Conservation (phyloP, 495 filamentous ascomycete genomes). For the Tuber magnatum region DNA sequence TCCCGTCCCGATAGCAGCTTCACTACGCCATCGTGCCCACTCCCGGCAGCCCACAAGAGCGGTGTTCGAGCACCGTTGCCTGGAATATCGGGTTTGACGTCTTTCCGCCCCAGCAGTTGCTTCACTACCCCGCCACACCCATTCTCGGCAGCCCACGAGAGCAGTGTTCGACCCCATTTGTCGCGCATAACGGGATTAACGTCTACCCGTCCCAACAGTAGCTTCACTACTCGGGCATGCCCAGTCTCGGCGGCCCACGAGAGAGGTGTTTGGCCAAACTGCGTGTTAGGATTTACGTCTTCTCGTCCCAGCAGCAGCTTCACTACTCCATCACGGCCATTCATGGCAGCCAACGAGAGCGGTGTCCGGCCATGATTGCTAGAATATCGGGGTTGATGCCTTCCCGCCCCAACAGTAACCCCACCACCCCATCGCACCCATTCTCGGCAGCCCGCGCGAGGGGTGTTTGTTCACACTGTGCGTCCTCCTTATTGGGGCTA, state of each 20-base stretch:
- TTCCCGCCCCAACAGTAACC: background rate
- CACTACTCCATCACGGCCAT: background rate
- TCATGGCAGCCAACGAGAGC: background rate
- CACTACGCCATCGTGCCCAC: no score
- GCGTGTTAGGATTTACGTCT: background rate
- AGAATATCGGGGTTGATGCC: background rate
- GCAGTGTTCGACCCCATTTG: no score
- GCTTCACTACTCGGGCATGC: background rate
- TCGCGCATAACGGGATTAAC: no score
- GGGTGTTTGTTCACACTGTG: background rate
- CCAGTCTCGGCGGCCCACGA: background rate
- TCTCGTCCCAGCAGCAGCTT: background rate
- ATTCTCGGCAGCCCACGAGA: no score
- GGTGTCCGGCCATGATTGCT: background rate
- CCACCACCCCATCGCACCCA: background rate
- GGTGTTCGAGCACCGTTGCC: no score
- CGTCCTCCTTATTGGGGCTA: background rate
- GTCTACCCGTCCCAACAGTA: background rate
- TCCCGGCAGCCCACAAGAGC: no score
- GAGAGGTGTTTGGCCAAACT: background rate
- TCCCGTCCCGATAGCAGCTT: no score
- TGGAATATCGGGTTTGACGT: no score
- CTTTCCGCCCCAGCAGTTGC: no score
- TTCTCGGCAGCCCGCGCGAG: background rate
- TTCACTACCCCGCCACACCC: no score